Base-by-base conservation (phyloP, 805 yeast genomes). In the Millerago galiae region DNA sequence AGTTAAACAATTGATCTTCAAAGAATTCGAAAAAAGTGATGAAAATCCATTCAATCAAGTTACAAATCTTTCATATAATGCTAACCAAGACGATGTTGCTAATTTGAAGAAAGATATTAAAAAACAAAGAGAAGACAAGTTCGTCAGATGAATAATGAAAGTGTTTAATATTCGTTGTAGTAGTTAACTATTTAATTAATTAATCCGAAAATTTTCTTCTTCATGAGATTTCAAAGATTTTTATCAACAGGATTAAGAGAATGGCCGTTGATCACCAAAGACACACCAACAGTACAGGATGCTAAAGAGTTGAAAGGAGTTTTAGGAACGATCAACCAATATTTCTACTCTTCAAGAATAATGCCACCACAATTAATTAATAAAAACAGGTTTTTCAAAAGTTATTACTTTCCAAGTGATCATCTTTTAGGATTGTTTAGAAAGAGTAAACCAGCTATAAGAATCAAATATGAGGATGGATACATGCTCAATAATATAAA, bases 21-120 rank as follows among this genome's bases (percentile, higher is more conserved):
- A 84, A 66, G 95, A 86, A 66, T 86, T 86, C 70, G 82, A 82
- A 63, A 85, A 83, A 67, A 72, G 82, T 36, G 79, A 79, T 14
- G 88, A 83, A 54, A 86, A 86, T 62, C 95, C 95, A 37, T 81
- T 86, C 77, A 86, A 86, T 67, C 89, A 81, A 63, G 53, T 33
- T 21, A 80, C 84, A 28, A 79, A 73, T 46, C 69, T 81, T 29
- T 58, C 65, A 33, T 82, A 69, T 66, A 81, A 86, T 55, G 88
- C 95, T 13, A 54, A 73, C 8, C 57, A 65, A 43, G 74, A 63
- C 2, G 86, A 81, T 17, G 67, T 79, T 43, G 55, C 48, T 9
- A 58, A 52, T 6, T 66, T 67, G 60, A 75, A 72, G 61, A 65
- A 65, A 6, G 74, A 70, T 24, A 73, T 82, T 38, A 70, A 70